Evolutionary conservation across 345 rosid species (phyloP), one percentile per base, ranked within the genome.

Genomic region (Brassica carinata): DNA sequence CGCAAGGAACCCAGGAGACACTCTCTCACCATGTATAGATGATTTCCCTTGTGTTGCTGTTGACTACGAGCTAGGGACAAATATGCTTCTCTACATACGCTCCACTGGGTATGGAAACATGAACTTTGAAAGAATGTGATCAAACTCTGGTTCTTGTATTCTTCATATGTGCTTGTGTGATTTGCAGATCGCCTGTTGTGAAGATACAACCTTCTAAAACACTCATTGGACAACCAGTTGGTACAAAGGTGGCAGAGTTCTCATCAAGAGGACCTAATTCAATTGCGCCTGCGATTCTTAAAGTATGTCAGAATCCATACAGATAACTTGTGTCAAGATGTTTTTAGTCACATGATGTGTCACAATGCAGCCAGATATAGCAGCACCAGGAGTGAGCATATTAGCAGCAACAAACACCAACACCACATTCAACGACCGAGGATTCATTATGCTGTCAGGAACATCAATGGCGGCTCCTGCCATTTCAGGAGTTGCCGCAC

Each of bases 191-290:
- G 29, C 81, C 81, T 26, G 72, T 78, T 64, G 66, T 64, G 33
- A 78, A 71, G 76, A 78, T 78, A 64, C 66, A 71, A 53, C 81
- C 59, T 64, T 71, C 81, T 3, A 71, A 14, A 53, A 78, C 81
- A 15, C 4, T 71, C 10, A 19, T 71, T 6, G 81, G 81, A 53
- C 72, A 71, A 64, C 81, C 81, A 9, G 45, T 78, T 5, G 81
- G 72, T 2, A 78, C 81, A 38, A 78, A 78, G 59, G 77, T 78
- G 4, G 81, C 81, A n/a, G 57, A 76, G 11, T 78, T 78, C 72
- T 78, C 81, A 53, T 84, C 88, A 3, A 83, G 91, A 86, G 90
- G 93, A 40, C 93, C 93, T 26, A 90, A 85, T 48, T 72, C 82
- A 5, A 53, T 53, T 53, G 1, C 77, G 1, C 77, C 77, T 1